phyloP scores from a whole-genome alignment of 805 yeast genomes.

The Myxozyma lipomycoides region DNA sequence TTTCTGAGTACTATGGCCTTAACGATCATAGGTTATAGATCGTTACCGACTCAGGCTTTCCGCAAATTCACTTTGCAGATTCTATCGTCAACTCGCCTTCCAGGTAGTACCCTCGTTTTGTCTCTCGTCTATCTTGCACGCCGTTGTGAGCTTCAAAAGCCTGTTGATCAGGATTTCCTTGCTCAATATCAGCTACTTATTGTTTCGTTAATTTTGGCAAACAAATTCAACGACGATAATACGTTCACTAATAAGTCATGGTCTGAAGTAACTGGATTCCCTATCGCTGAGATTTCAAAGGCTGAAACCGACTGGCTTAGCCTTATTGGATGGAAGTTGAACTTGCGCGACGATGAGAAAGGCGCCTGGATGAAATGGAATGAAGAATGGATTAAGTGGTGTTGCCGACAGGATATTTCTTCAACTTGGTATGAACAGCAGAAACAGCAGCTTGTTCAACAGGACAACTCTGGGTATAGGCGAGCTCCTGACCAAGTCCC shows the following conservation, averaged over 20 bases:
- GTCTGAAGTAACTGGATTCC: slow-evolving; percentile 90
- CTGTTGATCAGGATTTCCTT: slow-evolving; percentile 32
- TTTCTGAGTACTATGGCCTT: slow-evolving; percentile 72
- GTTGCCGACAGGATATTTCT: background rate
- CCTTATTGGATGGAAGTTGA: slow-evolving; percentile 57
- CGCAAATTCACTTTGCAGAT: slow-evolving; percentile 61
- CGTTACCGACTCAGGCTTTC: slow-evolving; percentile 48
- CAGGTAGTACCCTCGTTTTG: slow-evolving; percentile 73
- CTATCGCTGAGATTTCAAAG: slow-evolving; percentile 54
- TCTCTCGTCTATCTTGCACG: slow-evolving; percentile 76
- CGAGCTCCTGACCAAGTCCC: background rate
- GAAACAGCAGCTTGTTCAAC: background rate
- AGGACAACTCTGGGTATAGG: background rate
- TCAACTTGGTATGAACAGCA: background rate
- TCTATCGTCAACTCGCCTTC: slow-evolving; percentile 80
- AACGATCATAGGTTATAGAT: slow-evolving; percentile 43
- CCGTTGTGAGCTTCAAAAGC: slow-evolving; percentile 39
- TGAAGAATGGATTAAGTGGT: slow-evolving; percentile 21
- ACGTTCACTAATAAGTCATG: slow-evolving; percentile 93
- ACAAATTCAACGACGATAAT: slow-evolving; percentile 93
- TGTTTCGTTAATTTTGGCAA: slow-evolving; percentile 74
- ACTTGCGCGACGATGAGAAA: slow-evolving; percentile 38
- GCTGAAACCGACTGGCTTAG: slow-evolving; percentile 70
- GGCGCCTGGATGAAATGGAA: slow-evolving; percentile 38
- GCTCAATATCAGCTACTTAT: slow-evolving; percentile 52